A percentile compares a stretch with the other conserved stretches of the same genome.
Conservation (phyloP, 768 basidiomycete species). For the Auricularia auricula-judae region DNA sequence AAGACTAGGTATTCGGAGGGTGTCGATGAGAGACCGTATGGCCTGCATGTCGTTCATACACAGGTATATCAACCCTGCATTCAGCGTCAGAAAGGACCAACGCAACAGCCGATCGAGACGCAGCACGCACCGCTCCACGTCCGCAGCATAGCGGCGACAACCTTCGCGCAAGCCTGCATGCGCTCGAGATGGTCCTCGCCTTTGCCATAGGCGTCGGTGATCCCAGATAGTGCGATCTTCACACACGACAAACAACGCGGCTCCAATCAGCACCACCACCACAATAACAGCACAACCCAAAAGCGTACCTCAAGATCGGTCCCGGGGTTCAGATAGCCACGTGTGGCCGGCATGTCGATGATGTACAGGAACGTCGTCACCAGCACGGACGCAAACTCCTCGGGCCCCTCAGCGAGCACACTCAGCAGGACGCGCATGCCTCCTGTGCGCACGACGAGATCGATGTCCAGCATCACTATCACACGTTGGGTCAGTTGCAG, state of each 20-base stretch:
- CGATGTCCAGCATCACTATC: conserved; percentile 79
- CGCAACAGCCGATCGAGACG: conserved; percentile 8
- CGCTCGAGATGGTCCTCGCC: conserved; percentile 66
- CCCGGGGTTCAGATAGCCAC: conserved; percentile 67
- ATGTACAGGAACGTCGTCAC: conserved; percentile 74
- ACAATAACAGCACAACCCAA: background rate
- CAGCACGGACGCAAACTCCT: conserved; percentile 68
- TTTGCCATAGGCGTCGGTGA: conserved; percentile 90
- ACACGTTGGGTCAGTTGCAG: conserved; percentile 5
- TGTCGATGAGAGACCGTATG: conserved; percentile 74
- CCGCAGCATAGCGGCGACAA: conserved; percentile 73
- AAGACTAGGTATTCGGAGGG: conserved; percentile 77
- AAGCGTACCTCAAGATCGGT: conserved; percentile 74
- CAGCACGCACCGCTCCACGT: conserved; percentile 64
- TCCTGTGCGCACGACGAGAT: conserved; percentile 67
- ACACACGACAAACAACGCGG: background rate
- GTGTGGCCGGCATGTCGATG: conserved; percentile 73
- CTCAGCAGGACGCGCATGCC: conserved; percentile 81
- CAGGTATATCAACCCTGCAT: conserved; percentile 74
- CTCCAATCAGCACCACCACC: too few species aligned
- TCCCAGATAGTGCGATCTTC: conserved; percentile 75
- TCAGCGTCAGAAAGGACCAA: background rate
- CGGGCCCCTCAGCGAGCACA: conserved; percentile 80
- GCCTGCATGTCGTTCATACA: conserved; percentile 84
- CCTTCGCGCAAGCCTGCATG: conserved; percentile 64